These are phyloP conservation scores for Quercus suber DNA, from an alignment of 306 rosid genomes.

Conservation along the genomic window DNA sequence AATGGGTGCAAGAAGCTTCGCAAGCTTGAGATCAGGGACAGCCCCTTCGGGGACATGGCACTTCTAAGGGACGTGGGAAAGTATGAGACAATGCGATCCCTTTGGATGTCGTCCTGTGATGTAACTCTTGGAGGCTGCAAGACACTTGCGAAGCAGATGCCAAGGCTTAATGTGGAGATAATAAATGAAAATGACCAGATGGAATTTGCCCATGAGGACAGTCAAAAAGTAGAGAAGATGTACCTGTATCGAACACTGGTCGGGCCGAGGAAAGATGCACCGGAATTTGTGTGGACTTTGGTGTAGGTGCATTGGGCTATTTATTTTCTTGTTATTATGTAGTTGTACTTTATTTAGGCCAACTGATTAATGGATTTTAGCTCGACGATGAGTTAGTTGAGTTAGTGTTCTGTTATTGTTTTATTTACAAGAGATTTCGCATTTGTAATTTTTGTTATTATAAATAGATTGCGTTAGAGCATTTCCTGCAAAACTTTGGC, in stretches of 20 bases:
- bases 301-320: slow-evolving; percentile 46
- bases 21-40: slow-evolving; percentile 85
- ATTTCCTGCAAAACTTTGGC: no score
- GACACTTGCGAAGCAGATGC: slow-evolving; percentile 70
- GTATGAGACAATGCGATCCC: slow-evolving; percentile 99
- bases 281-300: slow-evolving; percentile 80
- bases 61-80: slow-evolving; percentile 88
- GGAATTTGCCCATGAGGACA: slow-evolving; percentile 41
- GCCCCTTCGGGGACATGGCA: slow-evolving; percentile 82
- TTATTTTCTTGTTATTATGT: slow-evolving; percentile 27
- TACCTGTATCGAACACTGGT: slow-evolving; percentile 77
- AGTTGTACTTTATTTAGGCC: slow-evolving; percentile 54
- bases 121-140: slow-evolving; percentile 85
- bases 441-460: slow-evolving; percentile 25
- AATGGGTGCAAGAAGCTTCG: slow-evolving; percentile 94
- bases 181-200: slow-evolving; percentile 57
- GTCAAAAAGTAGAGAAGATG: slow-evolving; percentile 72
- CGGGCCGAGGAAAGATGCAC: slow-evolving; percentile 80
- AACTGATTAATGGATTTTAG: slow-evolving; percentile 48
- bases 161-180: slow-evolving; percentile 82
- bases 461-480: slow-evolving; percentile 9
- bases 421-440: not conserved
- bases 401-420: slow-evolving; percentile 19
- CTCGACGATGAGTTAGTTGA: slow-evolving; percentile 5
- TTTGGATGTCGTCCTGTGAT: slow-evolving; percentile 97